These are phyloP conservation scores for Fistulinella prunicolor DNA, from an alignment of 768 basidiomycete genomes.

Conservation along the genomic window DNA sequence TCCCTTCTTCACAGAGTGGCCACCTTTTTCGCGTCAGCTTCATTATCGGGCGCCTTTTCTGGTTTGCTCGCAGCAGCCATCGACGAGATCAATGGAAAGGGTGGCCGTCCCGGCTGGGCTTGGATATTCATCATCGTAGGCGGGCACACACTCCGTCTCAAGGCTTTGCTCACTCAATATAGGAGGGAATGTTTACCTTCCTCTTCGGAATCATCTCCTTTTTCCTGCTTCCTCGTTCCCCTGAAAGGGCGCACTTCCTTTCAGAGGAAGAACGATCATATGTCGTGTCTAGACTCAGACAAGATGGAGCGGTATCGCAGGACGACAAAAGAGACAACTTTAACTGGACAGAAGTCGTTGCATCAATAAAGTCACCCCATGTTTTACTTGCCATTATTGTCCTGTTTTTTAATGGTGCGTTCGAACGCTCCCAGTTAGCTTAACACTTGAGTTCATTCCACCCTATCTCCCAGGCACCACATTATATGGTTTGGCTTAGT, in stretches of 20 bases:
- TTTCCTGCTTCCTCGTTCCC: conserved; percentile 46
- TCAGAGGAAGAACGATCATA: conserved; percentile 47
- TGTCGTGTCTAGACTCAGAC: conserved; percentile 31
- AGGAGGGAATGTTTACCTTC: conserved; percentile 63
- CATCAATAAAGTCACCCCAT: conserved; percentile 50
- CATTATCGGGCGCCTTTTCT: conserved; percentile 58
- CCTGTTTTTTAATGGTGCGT: conserved; percentile 55
- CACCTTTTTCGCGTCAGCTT: conserved; percentile 41
- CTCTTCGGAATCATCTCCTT: conserved; percentile 51
- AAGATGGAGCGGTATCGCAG: conserved; percentile 34
- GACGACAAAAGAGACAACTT: conserved; percentile 45
- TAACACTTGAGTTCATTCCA: background rate
- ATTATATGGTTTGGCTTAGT: conserved; percentile 22
- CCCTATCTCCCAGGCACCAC: conserved; percentile 8
- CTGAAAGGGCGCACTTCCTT: conserved; percentile 49
- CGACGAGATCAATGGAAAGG: conserved; percentile 50
- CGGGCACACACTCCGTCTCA: background rate
- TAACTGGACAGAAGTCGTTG: conserved; percentile 54
- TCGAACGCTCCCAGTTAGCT: background rate
- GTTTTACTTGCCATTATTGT: conserved; percentile 48
- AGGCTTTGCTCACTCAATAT: conserved; percentile 9
- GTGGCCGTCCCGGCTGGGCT: conserved; percentile 55
- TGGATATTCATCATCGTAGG: conserved; percentile 50
- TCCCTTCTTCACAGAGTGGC: conserved; percentile 31
- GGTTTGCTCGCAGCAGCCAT: conserved; percentile 64